Percentiles rank a stretch among this genome's conserved stretches.
Evolutionary conservation across 768 basidiomycete species (phyloP).

Genomic region (Lyophyllum shimeji): DNA sequence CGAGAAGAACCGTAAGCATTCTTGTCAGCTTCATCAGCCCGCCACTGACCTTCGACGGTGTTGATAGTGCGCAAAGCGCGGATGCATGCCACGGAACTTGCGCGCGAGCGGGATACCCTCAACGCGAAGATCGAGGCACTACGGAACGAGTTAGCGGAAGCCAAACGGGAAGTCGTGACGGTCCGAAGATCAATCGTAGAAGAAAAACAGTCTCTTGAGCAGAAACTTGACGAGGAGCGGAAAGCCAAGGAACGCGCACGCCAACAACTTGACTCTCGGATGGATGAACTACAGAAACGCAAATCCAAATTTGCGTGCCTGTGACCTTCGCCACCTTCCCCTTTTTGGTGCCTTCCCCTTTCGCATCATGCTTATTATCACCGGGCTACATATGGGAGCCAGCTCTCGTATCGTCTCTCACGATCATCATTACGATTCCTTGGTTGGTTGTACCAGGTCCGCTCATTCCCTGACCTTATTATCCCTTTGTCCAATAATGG

Average conservation of each 20-base stretch:
- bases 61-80: slow-evolving; percentile 84
- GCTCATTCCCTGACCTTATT: slow-evolving; percentile 26
- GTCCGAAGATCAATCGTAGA: slow-evolving; percentile 81
- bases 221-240: slow-evolving; percentile 82
- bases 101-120: slow-evolving; percentile 80
- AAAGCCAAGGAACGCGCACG: slow-evolving; percentile 86
- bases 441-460: slow-evolving; percentile 30
- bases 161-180: slow-evolving; percentile 75
- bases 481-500: slow-evolving; percentile 29
- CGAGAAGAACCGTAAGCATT: slow-evolving; percentile 83
- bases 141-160: slow-evolving; percentile 71
- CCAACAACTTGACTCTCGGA: slow-evolving; percentile 82
- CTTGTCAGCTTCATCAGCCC: not conserved
- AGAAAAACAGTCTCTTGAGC: slow-evolving; percentile 86
- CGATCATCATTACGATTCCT: slow-evolving; percentile 25
- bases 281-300: slow-evolving; percentile 81
- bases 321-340: slow-evolving; percentile 35
- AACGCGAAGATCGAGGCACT: slow-evolving; percentile 64
- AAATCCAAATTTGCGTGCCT: slow-evolving; percentile 94
- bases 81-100: slow-evolving; percentile 89
- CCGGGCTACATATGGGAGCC: slow-evolving; percentile 14
- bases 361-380: slow-evolving; percentile 14
- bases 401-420: slow-evolving; percentile 22
- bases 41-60: slow-evolving; percentile 6
- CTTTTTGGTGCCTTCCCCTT: slow-evolving; percentile 7